Conservation (phyloP, 352 stramenopile species). For the Phytophthora litchii region DNA sequence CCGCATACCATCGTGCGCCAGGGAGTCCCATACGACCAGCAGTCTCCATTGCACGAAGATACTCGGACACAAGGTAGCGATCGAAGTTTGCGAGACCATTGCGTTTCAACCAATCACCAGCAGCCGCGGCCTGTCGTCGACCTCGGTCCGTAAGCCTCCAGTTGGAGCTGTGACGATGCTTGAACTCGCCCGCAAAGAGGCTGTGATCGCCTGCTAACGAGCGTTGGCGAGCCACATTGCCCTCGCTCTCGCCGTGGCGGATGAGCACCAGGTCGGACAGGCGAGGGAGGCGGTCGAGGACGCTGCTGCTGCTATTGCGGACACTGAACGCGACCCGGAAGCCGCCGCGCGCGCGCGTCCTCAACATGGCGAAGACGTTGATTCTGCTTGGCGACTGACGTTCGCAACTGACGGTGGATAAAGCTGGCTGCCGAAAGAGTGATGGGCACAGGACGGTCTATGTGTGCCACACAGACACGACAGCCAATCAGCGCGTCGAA, state of each 20-base stretch:
- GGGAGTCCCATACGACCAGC: constrained; percentile 78
- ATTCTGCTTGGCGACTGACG: constrained; percentile 20
- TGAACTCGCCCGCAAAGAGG: constrained; percentile 88
- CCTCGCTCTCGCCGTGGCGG: constrained; percentile 89
- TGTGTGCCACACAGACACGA: constrained; percentile 27
- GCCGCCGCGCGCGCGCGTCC: constrained; percentile 9
- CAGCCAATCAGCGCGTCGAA: constrained; percentile 20
- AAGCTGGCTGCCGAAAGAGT: constrained; percentile 18
- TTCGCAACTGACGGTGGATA: constrained; percentile 32
- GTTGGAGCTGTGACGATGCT: constrained; percentile 88
- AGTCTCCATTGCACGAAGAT: constrained; percentile 88
- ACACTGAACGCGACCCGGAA: background rate
- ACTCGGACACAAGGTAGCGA: constrained; percentile 88
- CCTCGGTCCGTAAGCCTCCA: constrained; percentile 90
- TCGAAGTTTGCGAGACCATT: constrained; percentile 84
- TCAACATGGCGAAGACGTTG: constrained; percentile 25
- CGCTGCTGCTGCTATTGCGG: constrained; percentile 15
- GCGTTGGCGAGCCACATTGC: constrained; percentile 84
- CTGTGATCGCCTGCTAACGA: constrained; percentile 87
- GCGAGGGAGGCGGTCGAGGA: constrained; percentile 49
- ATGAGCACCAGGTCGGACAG: constrained; percentile 88
- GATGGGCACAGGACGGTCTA: constrained; percentile 13
- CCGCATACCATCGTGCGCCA: constrained; percentile 80
- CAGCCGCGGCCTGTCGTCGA: constrained; percentile 66
- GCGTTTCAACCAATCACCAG: constrained; percentile 82